Percentiles rank a stretch among this genome's conserved stretches.
Conservation (phyloP, 2,329 filamentous ascomycete genomes). For the Arthrobotrys entomopaga region DNA sequence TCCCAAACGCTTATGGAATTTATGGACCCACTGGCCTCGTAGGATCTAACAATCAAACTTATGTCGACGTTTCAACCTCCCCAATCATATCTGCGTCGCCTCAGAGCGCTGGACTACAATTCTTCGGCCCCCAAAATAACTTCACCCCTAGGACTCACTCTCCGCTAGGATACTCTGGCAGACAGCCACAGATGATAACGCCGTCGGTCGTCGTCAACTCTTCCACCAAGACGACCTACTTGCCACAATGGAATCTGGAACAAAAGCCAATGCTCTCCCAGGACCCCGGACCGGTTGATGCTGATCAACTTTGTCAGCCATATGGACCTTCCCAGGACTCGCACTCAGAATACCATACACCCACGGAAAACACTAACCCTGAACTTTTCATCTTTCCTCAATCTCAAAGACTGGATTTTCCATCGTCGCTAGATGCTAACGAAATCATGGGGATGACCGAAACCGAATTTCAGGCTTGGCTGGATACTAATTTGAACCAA, state of each 20-base stretch:
- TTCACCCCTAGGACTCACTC: conserved; percentile 40
- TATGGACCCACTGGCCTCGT: conserved; percentile 35
- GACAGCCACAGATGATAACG: conserved; percentile 11
- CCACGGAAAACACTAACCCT: conserved; percentile 35
- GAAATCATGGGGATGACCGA: conserved; percentile 27
- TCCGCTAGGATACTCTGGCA: conserved; percentile 32
- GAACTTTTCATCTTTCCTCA: conserved; percentile 15
- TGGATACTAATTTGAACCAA: conserved; percentile 22
- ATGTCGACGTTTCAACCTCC: conserved; percentile 38
- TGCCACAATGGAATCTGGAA: conserved; percentile 27
- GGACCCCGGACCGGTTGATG: conserved; percentile 22
- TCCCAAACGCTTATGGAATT: conserved; percentile 25
- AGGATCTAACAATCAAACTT: conserved; percentile 29
- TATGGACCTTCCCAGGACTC: conserved; percentile 28
- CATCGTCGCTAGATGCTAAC: conserved; percentile 15
- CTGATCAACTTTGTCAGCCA: conserved; percentile 12
- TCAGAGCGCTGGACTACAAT: conserved; percentile 35
- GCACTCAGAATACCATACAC: conserved; percentile 37
- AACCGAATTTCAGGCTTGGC: conserved; percentile 30
- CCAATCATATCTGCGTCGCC: conserved; percentile 32
- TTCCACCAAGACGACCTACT: not conserved
- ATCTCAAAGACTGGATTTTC: conserved; percentile 27
- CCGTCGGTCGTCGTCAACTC: conserved; percentile 12
- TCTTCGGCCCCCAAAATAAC: conserved; percentile 24
- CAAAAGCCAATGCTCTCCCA: conserved; percentile 26